Conservation (phyloP, 2,329 filamentous ascomycete genomes). For the Chaetomium olivaceum region DNA sequence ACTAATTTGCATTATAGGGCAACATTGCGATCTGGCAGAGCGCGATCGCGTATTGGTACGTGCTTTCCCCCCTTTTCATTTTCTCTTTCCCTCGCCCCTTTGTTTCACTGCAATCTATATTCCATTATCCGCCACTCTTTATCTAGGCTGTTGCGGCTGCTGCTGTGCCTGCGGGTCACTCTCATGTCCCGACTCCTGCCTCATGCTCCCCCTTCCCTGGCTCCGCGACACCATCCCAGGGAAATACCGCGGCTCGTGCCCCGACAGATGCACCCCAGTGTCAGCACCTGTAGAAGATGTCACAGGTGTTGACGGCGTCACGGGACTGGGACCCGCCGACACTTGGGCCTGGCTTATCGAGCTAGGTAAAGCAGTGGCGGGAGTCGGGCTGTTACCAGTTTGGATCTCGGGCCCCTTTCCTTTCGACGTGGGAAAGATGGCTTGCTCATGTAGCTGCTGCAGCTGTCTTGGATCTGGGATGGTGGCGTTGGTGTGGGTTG, state of each 20-base stretch:
- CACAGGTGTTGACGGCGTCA: conserved; percentile 8
- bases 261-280: conserved; percentile 28
- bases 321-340: neutral
- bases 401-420: neutral
- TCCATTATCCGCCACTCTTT: neutral
- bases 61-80: neutral
- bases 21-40: too few species aligned
- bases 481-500: conserved; percentile 1
- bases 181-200: conserved; percentile 43
- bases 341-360: conserved; percentile 7
- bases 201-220: conserved; percentile 47
- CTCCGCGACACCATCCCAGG: conserved; percentile 66
- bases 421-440: neutral
- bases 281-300: conserved; percentile 26
- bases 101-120: neutral
- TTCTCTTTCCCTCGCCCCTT: neutral
- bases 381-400: neutral
- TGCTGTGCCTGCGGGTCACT: conserved; percentile 33
- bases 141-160: neutral
- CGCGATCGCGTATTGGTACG: too few species aligned
- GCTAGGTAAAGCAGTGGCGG: neutral
- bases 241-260: conserved; percentile 66
- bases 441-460: neutral
- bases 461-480: neutral
- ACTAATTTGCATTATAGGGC: too few species aligned